These are phyloP conservation scores for Saccharum hybrid DNA, from an alignment of 202 grass and related monocot genomes.

Conservation along the genomic window DNA sequence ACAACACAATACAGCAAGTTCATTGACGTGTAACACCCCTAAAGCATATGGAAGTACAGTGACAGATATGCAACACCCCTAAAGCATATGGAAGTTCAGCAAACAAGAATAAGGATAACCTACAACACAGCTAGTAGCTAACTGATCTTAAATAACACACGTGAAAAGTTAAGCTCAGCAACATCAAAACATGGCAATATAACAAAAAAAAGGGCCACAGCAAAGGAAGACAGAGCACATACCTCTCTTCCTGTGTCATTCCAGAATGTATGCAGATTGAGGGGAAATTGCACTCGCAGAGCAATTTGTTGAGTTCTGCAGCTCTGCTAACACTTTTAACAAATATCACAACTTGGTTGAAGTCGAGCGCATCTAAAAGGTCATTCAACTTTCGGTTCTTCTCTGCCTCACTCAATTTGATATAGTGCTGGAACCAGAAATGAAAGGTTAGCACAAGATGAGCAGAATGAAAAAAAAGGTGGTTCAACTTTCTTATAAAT, in stretches of 20 bases:
- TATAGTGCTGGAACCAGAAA: conserved; percentile 73
- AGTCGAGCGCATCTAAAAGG: conserved; percentile 86
- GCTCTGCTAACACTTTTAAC: conserved; percentile 80
- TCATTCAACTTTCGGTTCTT: conserved; percentile 99
- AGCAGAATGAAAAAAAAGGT: background rate
- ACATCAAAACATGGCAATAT: background rate
- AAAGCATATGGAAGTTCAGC: background rate
- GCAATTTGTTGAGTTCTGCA: conserved; percentile 77
- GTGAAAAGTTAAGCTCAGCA: background rate
- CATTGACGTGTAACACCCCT: background rate
- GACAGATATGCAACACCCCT: background rate
- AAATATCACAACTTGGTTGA: conserved; percentile 90
- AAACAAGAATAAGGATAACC: background rate
- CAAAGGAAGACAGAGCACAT: conserved; percentile 3
- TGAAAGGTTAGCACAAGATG: background rate
- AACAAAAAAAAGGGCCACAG: background rate
- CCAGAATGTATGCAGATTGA: conserved; percentile 90
- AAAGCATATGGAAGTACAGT: too few species aligned
- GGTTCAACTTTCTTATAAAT: background rate
- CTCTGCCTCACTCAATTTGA: conserved; percentile 88
- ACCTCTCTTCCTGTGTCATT: conserved; percentile 86
- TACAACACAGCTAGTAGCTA: background rate
- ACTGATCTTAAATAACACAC: background rate
- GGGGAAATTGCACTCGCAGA: conserved; percentile 80
- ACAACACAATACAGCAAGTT: background rate